Evolutionary conservation across 208 protist species (phyloP).

Genomic region (Herpetomonas muscarum): DNA sequence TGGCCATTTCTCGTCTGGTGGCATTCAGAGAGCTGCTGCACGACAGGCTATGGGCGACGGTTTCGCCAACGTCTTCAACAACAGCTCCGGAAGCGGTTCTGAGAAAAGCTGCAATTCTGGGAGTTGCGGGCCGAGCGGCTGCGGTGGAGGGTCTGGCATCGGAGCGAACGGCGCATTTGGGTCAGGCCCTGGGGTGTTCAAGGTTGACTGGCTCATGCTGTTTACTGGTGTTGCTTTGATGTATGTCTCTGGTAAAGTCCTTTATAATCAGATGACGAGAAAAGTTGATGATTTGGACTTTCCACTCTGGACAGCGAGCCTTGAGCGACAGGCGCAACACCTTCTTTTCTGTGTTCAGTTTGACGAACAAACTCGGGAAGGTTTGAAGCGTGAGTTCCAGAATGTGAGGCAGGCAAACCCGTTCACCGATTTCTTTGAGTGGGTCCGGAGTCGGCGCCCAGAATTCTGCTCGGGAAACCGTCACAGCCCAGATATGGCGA

Average conservation of each 20-base stretch:
- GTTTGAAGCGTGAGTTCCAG: constrained; percentile 31
- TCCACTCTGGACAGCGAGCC: constrained; percentile 37
- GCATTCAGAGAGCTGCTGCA: constrained; percentile 4
- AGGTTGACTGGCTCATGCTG: constrained; percentile 40
- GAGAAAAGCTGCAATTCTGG: background rate
- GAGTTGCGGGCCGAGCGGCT: background rate
- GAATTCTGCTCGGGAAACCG: constrained; percentile 37
- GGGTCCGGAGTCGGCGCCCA: constrained; percentile 20
- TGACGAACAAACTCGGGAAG: constrained; percentile 24
- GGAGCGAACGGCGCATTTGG: too few species aligned
- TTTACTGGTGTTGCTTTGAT: constrained; percentile 31
- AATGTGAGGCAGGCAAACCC: constrained; percentile 29
- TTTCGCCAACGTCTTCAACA: constrained; percentile 1
- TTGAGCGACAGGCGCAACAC: constrained; percentile 38
- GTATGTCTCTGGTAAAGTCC: constrained; percentile 36
- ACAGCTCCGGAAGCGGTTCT: background rate
- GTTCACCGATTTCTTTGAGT: constrained; percentile 51
- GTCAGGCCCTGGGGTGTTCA: background rate
- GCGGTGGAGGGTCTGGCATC: background rate
- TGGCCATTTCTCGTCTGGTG: constrained; percentile 31
- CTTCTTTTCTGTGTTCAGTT: constrained; percentile 50
- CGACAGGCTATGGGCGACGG: constrained; percentile 6
- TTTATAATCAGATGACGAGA: constrained; percentile 24
- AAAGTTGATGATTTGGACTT: constrained; percentile 24
- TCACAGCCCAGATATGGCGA: constrained; percentile 20